Conservation (phyloP, 1,139 yeast genomes). For the Sugiyamaella grinbergsii region DNA sequence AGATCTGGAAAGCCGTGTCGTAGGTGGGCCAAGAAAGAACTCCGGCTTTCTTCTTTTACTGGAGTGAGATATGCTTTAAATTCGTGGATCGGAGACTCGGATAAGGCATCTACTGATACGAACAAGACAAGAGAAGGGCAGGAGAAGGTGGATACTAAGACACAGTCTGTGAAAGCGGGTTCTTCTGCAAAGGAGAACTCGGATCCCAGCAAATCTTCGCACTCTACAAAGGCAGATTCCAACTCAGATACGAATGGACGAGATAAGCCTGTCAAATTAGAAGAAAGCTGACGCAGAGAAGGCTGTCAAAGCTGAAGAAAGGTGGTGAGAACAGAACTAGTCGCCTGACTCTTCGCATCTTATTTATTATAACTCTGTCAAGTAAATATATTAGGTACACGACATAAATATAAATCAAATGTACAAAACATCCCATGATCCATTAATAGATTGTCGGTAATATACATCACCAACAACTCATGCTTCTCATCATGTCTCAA, state of each 20-base stretch:
- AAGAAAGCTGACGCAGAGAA: background rate
- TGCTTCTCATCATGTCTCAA: conserved; percentile 1
- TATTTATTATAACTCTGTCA: background rate
- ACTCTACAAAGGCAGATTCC: background rate
- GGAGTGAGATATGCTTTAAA: conserved; percentile 55
- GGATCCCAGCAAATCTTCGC: background rate
- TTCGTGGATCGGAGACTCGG: conserved; percentile 46
- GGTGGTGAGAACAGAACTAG: background rate
- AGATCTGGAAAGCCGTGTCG: conserved; percentile 54
- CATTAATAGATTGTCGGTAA: too few relatives aligned
- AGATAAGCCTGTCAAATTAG: background rate
- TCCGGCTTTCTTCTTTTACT: conserved; percentile 58
- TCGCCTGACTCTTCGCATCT: too few relatives aligned
- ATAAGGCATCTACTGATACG: conserved; percentile 16
- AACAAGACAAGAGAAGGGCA: conserved; percentile 1
- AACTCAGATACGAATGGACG: background rate
- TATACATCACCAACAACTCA: too few relatives aligned
- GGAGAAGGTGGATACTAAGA: conserved; percentile 19
- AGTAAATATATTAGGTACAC: too few relatives aligned
- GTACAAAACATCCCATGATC: too few relatives aligned
- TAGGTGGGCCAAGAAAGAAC: conserved; percentile 54
- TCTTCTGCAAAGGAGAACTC: conserved; percentile 10
- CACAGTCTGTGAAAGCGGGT: conserved; percentile 5
- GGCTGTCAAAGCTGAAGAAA: conserved; percentile 1
- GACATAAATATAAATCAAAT: too few relatives aligned